Conservation (phyloP, 2,329 filamentous ascomycete genomes). For the Pseudogymnoascus destructans region DNA sequence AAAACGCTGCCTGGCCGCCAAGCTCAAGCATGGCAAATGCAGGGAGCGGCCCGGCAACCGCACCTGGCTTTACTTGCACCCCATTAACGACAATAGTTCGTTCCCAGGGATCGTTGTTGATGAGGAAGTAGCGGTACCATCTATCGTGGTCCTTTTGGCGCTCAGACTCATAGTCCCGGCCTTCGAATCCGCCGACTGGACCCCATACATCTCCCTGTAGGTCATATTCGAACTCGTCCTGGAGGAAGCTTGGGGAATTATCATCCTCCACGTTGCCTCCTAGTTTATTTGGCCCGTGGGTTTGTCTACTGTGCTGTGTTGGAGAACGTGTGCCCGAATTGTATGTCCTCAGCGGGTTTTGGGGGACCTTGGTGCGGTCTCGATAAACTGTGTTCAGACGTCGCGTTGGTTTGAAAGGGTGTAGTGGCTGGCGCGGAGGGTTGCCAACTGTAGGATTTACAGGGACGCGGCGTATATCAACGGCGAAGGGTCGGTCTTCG, state of each 20-base stretch:
- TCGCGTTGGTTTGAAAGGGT: background rate
- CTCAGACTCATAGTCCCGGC: background rate
- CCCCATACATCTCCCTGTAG: background rate
- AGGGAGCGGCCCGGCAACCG: slow-evolving; percentile 23
- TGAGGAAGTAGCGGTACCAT: slow-evolving; percentile 19
- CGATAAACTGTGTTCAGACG: background rate
- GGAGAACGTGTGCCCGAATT: background rate
- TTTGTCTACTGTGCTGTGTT: background rate
- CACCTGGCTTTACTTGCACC: slow-evolving; percentile 18
- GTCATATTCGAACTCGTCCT: background rate
- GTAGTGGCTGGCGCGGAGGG: background rate
- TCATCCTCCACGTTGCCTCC: background rate
- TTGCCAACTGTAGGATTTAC: background rate
- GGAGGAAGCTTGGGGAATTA: background rate
- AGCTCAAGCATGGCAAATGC: slow-evolving; percentile 18
- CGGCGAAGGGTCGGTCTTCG: background rate
- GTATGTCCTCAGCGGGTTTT: background rate
- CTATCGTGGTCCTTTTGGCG: background rate
- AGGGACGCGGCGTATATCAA: background rate
- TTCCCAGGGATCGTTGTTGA: slow-evolving; percentile 18
- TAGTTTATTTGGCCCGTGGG: background rate
- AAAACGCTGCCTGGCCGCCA: background rate
- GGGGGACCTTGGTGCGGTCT: background rate
- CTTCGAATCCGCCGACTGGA: background rate
- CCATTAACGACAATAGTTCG: slow-evolving; percentile 21